Evolutionary conservation across 768 basidiomycete species (phyloP).

Genomic region (Coprinopsis cinerea): DNA sequence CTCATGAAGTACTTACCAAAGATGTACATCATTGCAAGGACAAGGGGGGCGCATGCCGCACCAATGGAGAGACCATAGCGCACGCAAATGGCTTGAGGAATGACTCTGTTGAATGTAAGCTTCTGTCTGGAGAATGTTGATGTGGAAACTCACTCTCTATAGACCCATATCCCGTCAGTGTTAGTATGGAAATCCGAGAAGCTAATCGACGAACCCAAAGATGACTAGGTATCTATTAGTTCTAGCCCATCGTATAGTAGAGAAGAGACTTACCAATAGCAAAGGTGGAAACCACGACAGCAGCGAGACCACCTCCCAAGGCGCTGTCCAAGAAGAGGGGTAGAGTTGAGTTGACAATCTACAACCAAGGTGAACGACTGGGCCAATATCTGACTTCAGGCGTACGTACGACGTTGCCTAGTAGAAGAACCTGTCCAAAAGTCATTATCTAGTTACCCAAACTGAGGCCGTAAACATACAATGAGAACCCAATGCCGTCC

Average conservation of each 20-base stretch:
- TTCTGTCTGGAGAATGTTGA: not conserved
- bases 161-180: conserved; percentile 13
- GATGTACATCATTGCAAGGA: conserved; percentile 67
- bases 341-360: conserved; percentile 81
- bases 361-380: not conserved
- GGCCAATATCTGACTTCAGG: too few species aligned
- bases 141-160: conserved; percentile 60
- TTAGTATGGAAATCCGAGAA: not conserved
- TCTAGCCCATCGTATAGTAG: not conserved
- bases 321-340: conserved; percentile 80
- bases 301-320: conserved; percentile 64
- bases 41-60: conserved; percentile 70
- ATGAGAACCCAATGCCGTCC: conserved; percentile 94
- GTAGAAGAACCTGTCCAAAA: conserved; percentile 60
- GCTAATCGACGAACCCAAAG: conserved; percentile 56
- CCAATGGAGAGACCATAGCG: conserved; percentile 80
- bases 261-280: conserved; percentile 47
- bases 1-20: conserved; percentile 25
- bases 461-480: conserved; percentile 33
- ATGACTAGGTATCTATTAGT: conserved; percentile 46
- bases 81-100: conserved; percentile 71
- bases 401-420: conserved; percentile 76
- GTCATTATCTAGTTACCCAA: not conserved
- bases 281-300: conserved; percentile 72
- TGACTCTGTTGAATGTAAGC: conserved; percentile 31